These are phyloP conservation scores for Abortiporus biennis DNA, from an alignment of 1,284 basidiomycete genomes.

Conservation along the genomic window DNA sequence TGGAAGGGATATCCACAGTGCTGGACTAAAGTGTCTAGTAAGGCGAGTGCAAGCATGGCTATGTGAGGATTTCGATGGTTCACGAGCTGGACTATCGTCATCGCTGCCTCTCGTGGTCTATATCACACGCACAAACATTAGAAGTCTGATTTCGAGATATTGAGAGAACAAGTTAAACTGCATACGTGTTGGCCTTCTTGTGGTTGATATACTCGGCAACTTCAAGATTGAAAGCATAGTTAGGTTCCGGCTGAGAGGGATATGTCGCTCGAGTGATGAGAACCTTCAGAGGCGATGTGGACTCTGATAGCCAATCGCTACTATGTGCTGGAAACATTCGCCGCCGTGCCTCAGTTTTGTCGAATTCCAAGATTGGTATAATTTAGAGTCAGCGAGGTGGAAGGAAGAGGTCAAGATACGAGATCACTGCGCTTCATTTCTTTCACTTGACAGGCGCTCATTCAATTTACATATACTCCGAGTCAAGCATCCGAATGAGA, in stretches of 20 bases:
- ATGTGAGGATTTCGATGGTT: slow-evolving; percentile 92
- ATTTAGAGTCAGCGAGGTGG: too few relatives aligned
- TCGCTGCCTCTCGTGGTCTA: slow-evolving; percentile 86
- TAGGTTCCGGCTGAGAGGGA: slow-evolving; percentile 81
- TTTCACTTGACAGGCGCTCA: too few relatives aligned
- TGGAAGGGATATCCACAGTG: slow-evolving; percentile 97
- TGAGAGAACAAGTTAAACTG: slow-evolving; percentile 12
- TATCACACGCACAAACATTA: neutral
- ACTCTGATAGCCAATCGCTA: too few relatives aligned
- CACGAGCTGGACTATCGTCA: slow-evolving; percentile 74
- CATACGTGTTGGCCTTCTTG: slow-evolving; percentile 96
- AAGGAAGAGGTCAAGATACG: too few relatives aligned
- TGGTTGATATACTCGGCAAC: slow-evolving; percentile 90
- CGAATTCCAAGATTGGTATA: too few relatives aligned
- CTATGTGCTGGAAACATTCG: too few relatives aligned
- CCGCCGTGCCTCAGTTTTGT: too few relatives aligned
- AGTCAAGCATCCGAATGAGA: too few relatives aligned
- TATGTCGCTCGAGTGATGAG: slow-evolving; percentile 85
- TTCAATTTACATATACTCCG: too few relatives aligned
- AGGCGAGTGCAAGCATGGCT: slow-evolving; percentile 74
- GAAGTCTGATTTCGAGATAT: neutral
- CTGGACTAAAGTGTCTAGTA: slow-evolving; percentile 93
- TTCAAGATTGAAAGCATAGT: slow-evolving; percentile 90
- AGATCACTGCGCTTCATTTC: too few relatives aligned
- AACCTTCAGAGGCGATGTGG: slow-evolving; percentile 60